phyloP scores from a whole-genome alignment of 1,139 yeast species.

The Zygotorulaspora mrakii region DNA sequence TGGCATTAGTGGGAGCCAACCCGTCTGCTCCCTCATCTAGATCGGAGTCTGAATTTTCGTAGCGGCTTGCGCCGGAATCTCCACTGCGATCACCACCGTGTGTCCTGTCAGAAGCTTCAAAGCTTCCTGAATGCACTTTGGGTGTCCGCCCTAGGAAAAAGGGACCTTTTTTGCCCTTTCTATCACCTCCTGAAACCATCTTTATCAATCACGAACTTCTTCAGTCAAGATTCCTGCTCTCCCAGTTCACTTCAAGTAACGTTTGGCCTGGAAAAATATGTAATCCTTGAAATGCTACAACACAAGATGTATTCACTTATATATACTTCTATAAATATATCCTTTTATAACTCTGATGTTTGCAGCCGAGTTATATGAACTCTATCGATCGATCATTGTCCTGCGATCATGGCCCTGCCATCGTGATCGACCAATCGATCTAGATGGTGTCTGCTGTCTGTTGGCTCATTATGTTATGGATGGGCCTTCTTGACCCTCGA shows the following conservation, averaged over 20 bases:
- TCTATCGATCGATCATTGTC: too few relatives aligned
- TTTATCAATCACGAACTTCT: background rate
- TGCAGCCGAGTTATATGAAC: too few relatives aligned
- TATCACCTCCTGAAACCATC: constrained; percentile 6
- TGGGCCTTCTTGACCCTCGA: constrained; percentile 3
- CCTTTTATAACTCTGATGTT: too few relatives aligned
- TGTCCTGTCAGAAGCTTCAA: background rate
- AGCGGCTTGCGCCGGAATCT: background rate
- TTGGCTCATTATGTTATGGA: constrained; percentile 1
- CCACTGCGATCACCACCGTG: background rate
- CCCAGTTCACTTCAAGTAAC: too few relatives aligned
- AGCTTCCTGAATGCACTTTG: constrained; percentile 6
- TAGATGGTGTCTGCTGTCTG: too few relatives aligned
- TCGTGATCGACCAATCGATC: too few relatives aligned
- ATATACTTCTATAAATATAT: too few relatives aligned
- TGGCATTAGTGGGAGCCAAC: background rate
- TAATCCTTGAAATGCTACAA: too few relatives aligned
- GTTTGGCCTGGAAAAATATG: too few relatives aligned
- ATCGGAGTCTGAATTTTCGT: constrained; percentile 12
- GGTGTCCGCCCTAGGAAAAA: constrained; percentile 7
- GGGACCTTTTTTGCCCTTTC: constrained; percentile 4
- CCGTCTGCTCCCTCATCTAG: constrained; percentile 1
- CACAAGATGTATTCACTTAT: too few relatives aligned
- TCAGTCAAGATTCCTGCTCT: background rate
- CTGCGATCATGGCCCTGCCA: constrained; percentile 1